phyloP scores from a whole-genome alignment of 2,329 filamentous ascomycete genomes.

The Aphanoascus verrucosus region DNA sequence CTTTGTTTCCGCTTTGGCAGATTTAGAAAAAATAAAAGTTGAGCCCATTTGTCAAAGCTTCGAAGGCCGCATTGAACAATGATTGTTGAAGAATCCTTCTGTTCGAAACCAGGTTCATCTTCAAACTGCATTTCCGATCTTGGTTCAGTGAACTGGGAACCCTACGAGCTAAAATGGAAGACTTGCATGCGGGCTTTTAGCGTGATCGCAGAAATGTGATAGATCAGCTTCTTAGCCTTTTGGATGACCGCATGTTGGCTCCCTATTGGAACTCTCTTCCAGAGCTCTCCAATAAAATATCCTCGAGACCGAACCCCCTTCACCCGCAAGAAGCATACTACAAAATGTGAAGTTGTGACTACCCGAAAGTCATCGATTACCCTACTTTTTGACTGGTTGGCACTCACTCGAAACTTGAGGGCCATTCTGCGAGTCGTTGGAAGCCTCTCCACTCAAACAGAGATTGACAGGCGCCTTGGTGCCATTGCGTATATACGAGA shows the following conservation, averaged over 20 bases:
- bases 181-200: neutral
- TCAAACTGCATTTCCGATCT: neutral
- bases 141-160: neutral
- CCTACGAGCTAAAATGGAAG: conserved; percentile 2
- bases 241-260: neutral
- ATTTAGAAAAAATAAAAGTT: neutral
- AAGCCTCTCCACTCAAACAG: neutral
- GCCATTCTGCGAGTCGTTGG: neutral
- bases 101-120: neutral
- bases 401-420: neutral
- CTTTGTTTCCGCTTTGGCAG: neutral
- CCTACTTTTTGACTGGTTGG: too few relatives aligned
- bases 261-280: neutral
- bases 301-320: neutral
- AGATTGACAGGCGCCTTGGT: neutral
- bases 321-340: neutral
- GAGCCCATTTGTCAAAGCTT: too few relatives aligned
- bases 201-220: conserved; percentile 6
- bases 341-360: neutral
- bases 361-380: neutral
- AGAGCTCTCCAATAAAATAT: neutral
- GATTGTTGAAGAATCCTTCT: neutral
- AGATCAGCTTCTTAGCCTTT: conserved; percentile 1
- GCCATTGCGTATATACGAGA: neutral
- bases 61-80: neutral